Conservation (phyloP, 768 basidiomycete species). For the Macrolepiota fuliginosa region DNA sequence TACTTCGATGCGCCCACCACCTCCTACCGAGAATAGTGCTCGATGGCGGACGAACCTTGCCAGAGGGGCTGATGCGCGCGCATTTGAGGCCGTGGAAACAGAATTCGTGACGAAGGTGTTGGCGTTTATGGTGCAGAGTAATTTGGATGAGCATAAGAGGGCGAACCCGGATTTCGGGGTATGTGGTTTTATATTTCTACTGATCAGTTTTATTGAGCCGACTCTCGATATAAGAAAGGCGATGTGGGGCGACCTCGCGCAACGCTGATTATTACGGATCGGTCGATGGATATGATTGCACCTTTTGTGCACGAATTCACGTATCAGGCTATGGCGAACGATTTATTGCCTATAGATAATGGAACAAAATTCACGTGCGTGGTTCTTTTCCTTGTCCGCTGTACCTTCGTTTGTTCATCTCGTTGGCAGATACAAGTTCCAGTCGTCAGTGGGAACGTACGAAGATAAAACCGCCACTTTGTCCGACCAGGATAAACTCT, state of each 20-base stretch:
- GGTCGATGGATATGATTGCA: conserved; percentile 91
- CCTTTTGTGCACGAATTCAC: conserved; percentile 97
- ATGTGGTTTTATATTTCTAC: conserved; percentile 26
- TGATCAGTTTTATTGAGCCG: background rate
- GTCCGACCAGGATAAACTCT: conserved; percentile 86
- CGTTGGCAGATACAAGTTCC: conserved; percentile 80
- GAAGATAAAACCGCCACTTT: conserved; percentile 88
- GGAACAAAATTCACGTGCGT: conserved; percentile 85
- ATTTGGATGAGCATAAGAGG: conserved; percentile 85
- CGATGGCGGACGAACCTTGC: conserved; percentile 85
- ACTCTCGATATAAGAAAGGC: conserved; percentile 40
- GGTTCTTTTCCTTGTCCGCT: conserved; percentile 11
- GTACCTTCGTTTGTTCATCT: background rate
- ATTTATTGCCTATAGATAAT: conserved; percentile 84
- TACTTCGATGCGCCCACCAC: conserved; percentile 60
- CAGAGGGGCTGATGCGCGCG: conserved; percentile 65
- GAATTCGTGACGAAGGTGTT: conserved; percentile 81
- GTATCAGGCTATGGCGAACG: conserved; percentile 98
- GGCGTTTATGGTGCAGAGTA: conserved; percentile 81
- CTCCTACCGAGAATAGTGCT: conserved; percentile 58
- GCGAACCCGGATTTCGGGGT: conserved; percentile 87
- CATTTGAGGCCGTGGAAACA: conserved; percentile 65
- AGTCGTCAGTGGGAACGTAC: conserved; percentile 77
- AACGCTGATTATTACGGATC: conserved; percentile 89
- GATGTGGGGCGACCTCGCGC: conserved; percentile 67